Percentiles rank a stretch among this genome's conserved stretches.
Conservation (phyloP, 2,329 filamentous ascomycete species). For the Myriangium duriaei region DNA sequence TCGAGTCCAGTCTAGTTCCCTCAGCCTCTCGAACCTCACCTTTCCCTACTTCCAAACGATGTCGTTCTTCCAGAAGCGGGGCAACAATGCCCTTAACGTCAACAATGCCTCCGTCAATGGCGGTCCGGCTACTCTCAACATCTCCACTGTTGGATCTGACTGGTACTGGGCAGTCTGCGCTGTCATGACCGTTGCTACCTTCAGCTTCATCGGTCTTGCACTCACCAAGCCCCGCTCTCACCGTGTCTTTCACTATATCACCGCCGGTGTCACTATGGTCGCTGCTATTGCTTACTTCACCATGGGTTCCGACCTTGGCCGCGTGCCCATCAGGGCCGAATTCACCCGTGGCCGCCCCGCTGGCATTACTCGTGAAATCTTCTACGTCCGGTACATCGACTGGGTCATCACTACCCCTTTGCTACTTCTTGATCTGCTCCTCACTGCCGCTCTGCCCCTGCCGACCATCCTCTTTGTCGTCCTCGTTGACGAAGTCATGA, state of each 20-base stretch:
- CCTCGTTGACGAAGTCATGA: constrained; percentile 53
- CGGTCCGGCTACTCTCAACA: constrained; percentile 39
- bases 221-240: constrained; percentile 42
- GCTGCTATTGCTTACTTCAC: constrained; percentile 52
- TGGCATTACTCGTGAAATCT: constrained; percentile 48
- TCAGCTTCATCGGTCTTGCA: constrained; percentile 41
- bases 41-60: too few relatives aligned
- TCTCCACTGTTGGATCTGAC: constrained; percentile 47
- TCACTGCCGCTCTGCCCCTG: constrained; percentile 53
- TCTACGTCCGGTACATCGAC: constrained; percentile 55
- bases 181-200: constrained; percentile 43
- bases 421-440: constrained; percentile 47
- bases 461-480: constrained; percentile 51
- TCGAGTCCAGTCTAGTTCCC: too few relatives aligned
- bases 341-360: constrained; percentile 34
- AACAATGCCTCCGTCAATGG: constrained; percentile 28
- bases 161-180: constrained; percentile 52
- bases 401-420: constrained; percentile 54
- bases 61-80: neutral
- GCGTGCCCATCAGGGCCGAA: constrained; percentile 50
- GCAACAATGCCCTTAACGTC: neutral
- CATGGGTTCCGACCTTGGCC: constrained; percentile 55
- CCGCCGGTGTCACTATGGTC: constrained; percentile 44
- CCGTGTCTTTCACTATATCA: constrained; percentile 54
- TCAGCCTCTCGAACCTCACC: too few relatives aligned